A percentile compares a stretch with the other conserved stretches of the same genome.
Conservation (phyloP, 2,329 filamentous ascomycete genomes). For the Xylaria sp. region DNA sequence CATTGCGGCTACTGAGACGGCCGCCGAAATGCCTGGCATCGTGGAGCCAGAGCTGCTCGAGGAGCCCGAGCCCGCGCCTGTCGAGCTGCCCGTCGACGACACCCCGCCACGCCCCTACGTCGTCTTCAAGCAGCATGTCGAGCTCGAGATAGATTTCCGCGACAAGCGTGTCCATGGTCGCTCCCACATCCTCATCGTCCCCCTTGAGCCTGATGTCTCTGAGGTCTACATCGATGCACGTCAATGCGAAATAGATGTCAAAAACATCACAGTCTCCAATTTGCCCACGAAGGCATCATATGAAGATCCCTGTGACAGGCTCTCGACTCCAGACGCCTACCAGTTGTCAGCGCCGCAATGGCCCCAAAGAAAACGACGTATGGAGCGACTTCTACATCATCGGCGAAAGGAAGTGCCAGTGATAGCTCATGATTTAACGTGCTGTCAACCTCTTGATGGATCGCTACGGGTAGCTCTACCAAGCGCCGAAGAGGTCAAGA, state of each 20-base stretch:
- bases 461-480: conserved; percentile 58
- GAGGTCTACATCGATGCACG: conserved; percentile 70
- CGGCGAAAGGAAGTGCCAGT: conserved; percentile 64
- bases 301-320: conserved; percentile 73
- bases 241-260: conserved; percentile 67
- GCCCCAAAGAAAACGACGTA: conserved; percentile 76
- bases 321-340: conserved; percentile 70
- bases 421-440: conserved; percentile 64
- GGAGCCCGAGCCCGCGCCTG: conserved; percentile 42
- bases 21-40: conserved; percentile 48
- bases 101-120: conserved; percentile 55
- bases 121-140: conserved; percentile 85
- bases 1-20: conserved; percentile 40
- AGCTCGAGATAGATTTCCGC: conserved; percentile 88
- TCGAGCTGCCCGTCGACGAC: conserved; percentile 49
- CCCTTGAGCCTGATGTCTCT: conserved; percentile 63
- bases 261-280: conserved; percentile 63
- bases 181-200: conserved; percentile 82
- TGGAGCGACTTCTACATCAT: conserved; percentile 62
- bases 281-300: conserved; percentile 59
- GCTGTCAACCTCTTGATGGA: conserved; percentile 66
- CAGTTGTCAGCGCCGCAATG: conserved; percentile 77
- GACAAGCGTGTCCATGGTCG: conserved; percentile 78
- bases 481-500: conserved; percentile 50
- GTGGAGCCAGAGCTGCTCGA: conserved; percentile 46